These are phyloP conservation scores for Bryum argenteum DNA, from an alignment of 225 moss, liverwort and hornwort genomes.

Conservation along the genomic window DNA sequence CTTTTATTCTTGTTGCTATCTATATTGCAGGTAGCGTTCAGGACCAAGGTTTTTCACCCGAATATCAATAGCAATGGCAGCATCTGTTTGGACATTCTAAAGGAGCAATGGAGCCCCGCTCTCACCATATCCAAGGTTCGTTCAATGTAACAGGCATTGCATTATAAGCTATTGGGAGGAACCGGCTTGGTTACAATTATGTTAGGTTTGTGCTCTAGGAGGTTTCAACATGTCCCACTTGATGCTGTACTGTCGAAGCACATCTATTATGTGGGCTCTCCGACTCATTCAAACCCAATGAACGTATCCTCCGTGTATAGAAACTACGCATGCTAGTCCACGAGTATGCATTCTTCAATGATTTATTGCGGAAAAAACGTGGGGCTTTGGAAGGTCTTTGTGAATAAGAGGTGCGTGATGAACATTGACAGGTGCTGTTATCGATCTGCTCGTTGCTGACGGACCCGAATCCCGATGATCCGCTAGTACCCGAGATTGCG, in stretches of 20 bases:
- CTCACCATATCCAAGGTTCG: constrained; percentile 89
- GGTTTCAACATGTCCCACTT: too few relatives aligned
- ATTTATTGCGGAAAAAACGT: too few relatives aligned
- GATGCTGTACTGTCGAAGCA: too few relatives aligned
- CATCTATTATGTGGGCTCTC: too few relatives aligned
- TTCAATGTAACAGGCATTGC: background rate
- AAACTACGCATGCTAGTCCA: too few relatives aligned
- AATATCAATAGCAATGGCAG: constrained; percentile 99
- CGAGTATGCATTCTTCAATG: too few relatives aligned
- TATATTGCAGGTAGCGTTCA: constrained; percentile 53
- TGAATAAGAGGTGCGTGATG: constrained; percentile 7
- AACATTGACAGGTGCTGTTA: constrained; percentile 71
- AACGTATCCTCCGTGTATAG: too few relatives aligned
- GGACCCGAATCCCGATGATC: constrained; percentile 95
- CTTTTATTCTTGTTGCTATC: too few relatives aligned
- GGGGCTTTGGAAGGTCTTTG: too few relatives aligned
- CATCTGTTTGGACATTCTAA: constrained; percentile 95
- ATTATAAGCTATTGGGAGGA: background rate
- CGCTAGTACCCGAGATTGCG: constrained; percentile 93
- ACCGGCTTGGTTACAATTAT: too few relatives aligned
- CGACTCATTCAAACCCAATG: too few relatives aligned
- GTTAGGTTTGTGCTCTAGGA: too few relatives aligned
- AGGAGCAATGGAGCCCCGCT: constrained; percentile 99
- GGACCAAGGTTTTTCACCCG: constrained; percentile 98
- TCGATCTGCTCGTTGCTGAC: constrained; percentile 95